Percentiles rank a stretch among this genome's conserved stretches.
Conservation (phyloP, 805 yeast genomes). For the Candida corydali region DNA sequence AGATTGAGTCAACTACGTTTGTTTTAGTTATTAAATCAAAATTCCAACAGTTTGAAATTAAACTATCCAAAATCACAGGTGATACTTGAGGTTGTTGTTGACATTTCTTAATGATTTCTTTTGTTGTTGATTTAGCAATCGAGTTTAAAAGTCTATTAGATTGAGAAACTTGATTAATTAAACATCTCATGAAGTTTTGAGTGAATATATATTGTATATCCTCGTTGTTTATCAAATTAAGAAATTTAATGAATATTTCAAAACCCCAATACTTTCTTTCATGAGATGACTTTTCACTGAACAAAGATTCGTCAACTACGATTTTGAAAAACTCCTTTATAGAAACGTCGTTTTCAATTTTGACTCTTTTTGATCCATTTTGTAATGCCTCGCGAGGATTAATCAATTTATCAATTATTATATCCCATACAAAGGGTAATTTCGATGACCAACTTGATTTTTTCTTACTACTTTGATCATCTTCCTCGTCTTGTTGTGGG, state of each 20-base stretch:
- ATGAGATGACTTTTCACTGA: conserved; percentile 70
- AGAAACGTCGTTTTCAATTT: conserved; percentile 22
- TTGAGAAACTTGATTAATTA: conserved; percentile 74
- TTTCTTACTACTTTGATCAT: conserved; percentile 34
- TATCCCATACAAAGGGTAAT: conserved; percentile 73
- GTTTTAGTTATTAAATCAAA: conserved; percentile 78
- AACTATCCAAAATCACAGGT: conserved; percentile 21
- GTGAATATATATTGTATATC: conserved; percentile 40
- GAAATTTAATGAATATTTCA: conserved; percentile 56
- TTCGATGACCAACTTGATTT: conserved; percentile 72
- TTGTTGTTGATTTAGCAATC: conserved; percentile 53
- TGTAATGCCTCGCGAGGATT: conserved; percentile 28
- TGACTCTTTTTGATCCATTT: conserved; percentile 15
- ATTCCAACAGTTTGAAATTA: conserved; percentile 52
- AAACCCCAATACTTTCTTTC: conserved; percentile 88
- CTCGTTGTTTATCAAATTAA: conserved; percentile 20
- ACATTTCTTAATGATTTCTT: conserved; percentile 37
- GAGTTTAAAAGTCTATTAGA: conserved; percentile 62
- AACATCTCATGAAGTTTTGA: conserved; percentile 63
- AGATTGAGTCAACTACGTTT: conserved; percentile 49
- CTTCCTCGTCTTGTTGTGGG: conserved; percentile 33
- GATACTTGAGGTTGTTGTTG: conserved; percentile 36
- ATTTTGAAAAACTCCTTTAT: conserved; percentile 71
- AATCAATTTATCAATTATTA: conserved; percentile 45
- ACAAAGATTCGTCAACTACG: conserved; percentile 76